phyloP scores from a whole-genome alignment of 2,329 filamentous ascomycete species.

The Coniochaeta hoffmannii region DNA sequence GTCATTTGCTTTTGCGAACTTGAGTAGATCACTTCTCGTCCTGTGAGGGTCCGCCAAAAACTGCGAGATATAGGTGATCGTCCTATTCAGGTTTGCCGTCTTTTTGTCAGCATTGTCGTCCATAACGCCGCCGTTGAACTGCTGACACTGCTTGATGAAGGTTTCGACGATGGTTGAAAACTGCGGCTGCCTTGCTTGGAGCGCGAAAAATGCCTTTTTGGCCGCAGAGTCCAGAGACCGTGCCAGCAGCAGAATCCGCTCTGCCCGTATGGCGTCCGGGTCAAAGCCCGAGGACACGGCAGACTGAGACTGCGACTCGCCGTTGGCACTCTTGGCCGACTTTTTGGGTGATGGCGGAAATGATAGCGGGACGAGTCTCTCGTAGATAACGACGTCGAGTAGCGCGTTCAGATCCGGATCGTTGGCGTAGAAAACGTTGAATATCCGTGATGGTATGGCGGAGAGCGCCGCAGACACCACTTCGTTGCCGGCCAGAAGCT shows the following conservation, averaged over 20 bases:
- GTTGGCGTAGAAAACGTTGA: constrained; percentile 86
- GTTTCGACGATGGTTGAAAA: constrained; percentile 66
- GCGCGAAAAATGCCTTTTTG: constrained; percentile 80
- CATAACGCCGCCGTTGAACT: constrained; percentile 81
- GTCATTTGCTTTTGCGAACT: constrained; percentile 87
- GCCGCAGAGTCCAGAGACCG: constrained; percentile 70
- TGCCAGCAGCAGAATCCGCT: constrained; percentile 76
- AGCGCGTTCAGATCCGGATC: constrained; percentile 78
- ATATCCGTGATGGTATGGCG: constrained; percentile 75
- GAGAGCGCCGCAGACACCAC: constrained; percentile 66
- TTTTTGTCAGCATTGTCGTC: constrained; percentile 62
- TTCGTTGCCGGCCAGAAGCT: constrained; percentile 78
- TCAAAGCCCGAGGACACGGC: constrained; percentile 44
- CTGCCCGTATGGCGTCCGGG: constrained; percentile 70
- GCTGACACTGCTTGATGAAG: constrained; percentile 80
- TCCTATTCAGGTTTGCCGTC: constrained; percentile 63
- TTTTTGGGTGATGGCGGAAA: constrained; percentile 67
- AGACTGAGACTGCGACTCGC: constrained; percentile 44
- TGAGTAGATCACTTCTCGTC: constrained; percentile 71
- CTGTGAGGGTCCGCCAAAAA: constrained; percentile 70
- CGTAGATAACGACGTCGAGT: constrained; percentile 77
- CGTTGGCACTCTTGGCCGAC: constrained; percentile 52
- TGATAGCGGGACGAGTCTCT: constrained; percentile 80
- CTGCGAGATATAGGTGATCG: constrained; percentile 65
- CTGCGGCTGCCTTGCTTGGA: constrained; percentile 70